These are phyloP conservation scores for Linderina pennispora DNA, from an alignment of 192 early-diverging fungal species.

Conservation along the genomic window DNA sequence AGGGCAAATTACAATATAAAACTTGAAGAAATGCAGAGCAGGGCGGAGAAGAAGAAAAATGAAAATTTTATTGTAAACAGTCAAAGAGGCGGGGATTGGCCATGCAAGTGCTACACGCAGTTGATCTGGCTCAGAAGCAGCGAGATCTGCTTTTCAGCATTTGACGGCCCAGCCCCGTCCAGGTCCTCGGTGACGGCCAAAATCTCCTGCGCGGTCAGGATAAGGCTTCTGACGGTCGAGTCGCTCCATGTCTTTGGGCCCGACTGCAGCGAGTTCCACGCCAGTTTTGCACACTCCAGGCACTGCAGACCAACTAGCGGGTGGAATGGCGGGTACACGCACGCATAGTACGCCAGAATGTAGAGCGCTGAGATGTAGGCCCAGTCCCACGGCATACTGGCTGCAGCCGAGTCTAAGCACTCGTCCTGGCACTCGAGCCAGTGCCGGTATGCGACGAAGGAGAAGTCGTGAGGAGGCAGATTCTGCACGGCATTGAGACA, in stretches of 20 bases:
- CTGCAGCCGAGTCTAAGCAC: constrained; percentile 7
- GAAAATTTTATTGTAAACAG: neutral
- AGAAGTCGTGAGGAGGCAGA: constrained; percentile 9
- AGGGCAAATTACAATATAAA: too few relatives aligned
- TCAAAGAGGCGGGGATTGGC: neutral
- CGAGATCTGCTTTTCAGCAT: neutral
- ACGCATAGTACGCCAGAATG: constrained; percentile 29
- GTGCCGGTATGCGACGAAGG: constrained; percentile 32
- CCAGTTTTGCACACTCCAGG: constrained; percentile 20
- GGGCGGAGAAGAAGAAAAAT: too few relatives aligned
- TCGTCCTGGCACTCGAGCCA: constrained; percentile 46
- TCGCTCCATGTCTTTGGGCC: neutral
- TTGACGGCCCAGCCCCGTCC: neutral
- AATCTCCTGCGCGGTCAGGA: neutral
- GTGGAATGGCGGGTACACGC: constrained; percentile 12
- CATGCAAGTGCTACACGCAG: neutral
- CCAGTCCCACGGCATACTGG: constrained; percentile 3
- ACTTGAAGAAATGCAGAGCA: neutral
- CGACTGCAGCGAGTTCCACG: constrained; percentile 9
- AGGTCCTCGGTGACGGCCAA: neutral
- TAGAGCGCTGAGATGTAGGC: constrained; percentile 21
- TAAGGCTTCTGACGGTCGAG: neutral
- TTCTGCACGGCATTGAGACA: constrained; percentile 1
- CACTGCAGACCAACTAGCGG: constrained; percentile 33
- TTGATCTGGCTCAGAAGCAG: neutral